Conservation (phyloP, 345 rosid species). For the Rhodamnia rubescens region DNA sequence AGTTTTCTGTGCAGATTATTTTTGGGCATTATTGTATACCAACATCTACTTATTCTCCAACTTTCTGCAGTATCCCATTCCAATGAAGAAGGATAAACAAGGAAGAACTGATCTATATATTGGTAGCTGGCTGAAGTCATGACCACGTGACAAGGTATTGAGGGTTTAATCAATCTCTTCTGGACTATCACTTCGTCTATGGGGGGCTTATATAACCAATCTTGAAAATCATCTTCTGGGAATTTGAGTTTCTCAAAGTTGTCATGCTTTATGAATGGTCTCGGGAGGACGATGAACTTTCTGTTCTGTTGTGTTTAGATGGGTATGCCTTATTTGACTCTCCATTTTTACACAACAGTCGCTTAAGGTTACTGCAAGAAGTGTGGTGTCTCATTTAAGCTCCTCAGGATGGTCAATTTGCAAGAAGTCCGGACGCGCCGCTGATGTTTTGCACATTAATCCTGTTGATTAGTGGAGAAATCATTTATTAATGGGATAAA, state of each 20-base stretch:
- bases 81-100: constrained; percentile 76
- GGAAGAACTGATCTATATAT: constrained; percentile 77
- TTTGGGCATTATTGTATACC: background rate
- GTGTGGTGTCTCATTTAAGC: background rate
- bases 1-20: background rate
- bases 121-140: constrained; percentile 79
- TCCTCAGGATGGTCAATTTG: background rate
- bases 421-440: background rate
- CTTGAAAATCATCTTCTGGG: background rate
- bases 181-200: background rate
- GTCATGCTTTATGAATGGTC: background rate
- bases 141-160: constrained; percentile 71
- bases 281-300: background rate
- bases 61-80: constrained; percentile 55
- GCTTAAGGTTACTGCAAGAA: background rate
- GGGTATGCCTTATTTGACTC: background rate
- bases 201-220: background rate
- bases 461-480: background rate
- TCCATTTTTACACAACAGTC: background rate
- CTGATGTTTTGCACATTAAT: background rate
- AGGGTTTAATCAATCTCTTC: background rate
- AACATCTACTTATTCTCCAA: background rate
- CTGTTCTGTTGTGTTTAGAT: background rate
- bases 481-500: background rate
- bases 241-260: background rate